Evolutionary conservation across 2,329 filamentous ascomycete genomes (phyloP).

Genomic region (Stenocarpella maydis): DNA sequence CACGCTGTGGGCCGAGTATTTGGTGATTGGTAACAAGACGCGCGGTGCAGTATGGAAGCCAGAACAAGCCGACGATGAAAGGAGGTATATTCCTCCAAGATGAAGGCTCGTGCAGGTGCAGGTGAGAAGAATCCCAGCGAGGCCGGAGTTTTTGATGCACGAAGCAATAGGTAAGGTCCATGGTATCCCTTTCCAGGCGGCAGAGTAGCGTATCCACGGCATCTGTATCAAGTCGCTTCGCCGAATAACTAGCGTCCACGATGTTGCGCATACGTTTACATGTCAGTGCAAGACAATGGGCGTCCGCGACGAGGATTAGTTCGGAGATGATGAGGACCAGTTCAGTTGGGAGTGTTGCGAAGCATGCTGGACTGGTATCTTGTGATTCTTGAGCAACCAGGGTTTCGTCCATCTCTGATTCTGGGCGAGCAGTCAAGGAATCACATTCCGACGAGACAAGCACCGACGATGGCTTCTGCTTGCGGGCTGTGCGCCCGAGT

Average conservation of each 20-base stretch:
- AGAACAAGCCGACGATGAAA: background rate
- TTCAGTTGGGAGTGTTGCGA: background rate
- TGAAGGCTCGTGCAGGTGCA: no score
- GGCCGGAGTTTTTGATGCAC: slow-evolving; percentile 2
- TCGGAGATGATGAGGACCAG: slow-evolving; percentile 32
- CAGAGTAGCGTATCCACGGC: slow-evolving; percentile 33
- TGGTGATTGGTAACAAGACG: slow-evolving; percentile 32
- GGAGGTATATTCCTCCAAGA: background rate
- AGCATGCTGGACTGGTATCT: background rate
- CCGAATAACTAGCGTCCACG: slow-evolving; percentile 5
- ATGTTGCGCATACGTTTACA: slow-evolving; percentile 32
- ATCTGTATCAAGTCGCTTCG: slow-evolving; percentile 26
- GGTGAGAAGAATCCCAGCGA: no score
- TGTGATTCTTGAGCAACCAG: background rate
- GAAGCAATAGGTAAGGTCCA: slow-evolving; percentile 31
- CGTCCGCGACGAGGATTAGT: slow-evolving; percentile 27
- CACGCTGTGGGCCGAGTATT: slow-evolving; percentile 29
- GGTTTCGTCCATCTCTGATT: background rate
- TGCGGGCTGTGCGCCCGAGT: slow-evolving; percentile 15
- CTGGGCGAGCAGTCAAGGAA: background rate
- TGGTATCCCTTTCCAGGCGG: slow-evolving; percentile 32
- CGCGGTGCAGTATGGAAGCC: slow-evolving; percentile 28
- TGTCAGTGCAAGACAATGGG: slow-evolving; percentile 34
- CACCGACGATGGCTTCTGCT: slow-evolving; percentile 10
- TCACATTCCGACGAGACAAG: slow-evolving; percentile 1